Evolutionary conservation across 306 rosid species (phyloP).

Genomic region (Cucurbita moschata): DNA sequence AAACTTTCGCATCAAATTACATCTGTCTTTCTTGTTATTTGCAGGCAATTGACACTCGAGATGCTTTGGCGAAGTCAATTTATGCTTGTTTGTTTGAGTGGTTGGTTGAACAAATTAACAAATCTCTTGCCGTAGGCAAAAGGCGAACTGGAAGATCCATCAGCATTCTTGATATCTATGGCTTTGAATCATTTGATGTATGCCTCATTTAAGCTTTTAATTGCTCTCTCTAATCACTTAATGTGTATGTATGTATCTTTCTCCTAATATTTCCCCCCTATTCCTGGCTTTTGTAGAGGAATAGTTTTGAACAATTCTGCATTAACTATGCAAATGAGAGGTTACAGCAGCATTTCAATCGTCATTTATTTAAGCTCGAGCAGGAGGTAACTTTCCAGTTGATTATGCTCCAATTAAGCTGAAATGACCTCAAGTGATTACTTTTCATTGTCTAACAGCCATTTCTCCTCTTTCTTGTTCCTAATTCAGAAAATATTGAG

Average conservation of each 20-base stretch:
- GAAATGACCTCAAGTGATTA: background rate
- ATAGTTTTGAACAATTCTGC: conserved; percentile 98
- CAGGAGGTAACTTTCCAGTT: conserved; percentile 66
- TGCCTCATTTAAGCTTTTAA: conserved; percentile 16
- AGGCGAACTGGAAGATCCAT: conserved; percentile 95
- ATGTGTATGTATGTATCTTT: background rate
- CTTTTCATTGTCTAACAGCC: background rate
- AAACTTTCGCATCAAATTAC: background rate
- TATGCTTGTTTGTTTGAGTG: conserved; percentile 90
- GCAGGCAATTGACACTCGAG: conserved; percentile 88
- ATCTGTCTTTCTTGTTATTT: background rate
- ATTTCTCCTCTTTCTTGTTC: background rate
- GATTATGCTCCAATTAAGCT: background rate
- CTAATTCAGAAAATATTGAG: background rate
- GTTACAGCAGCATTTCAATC: conserved; percentile 95
- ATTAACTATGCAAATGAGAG: conserved; percentile 97
- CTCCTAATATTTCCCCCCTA: conserved; percentile 9
- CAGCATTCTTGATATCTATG: conserved; percentile 95
- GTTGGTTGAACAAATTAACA: conserved; percentile 94
- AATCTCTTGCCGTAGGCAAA: conserved; percentile 95
- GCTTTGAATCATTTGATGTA: conserved; percentile 98
- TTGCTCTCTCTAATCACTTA: background rate
- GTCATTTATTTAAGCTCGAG: conserved; percentile 93
- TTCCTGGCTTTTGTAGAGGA: conserved; percentile 40
- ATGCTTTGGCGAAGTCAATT: conserved; percentile 96